phyloP scores from a whole-genome alignment of 2,329 filamentous ascomycete species.

The Niveomyces coronatus region DNA sequence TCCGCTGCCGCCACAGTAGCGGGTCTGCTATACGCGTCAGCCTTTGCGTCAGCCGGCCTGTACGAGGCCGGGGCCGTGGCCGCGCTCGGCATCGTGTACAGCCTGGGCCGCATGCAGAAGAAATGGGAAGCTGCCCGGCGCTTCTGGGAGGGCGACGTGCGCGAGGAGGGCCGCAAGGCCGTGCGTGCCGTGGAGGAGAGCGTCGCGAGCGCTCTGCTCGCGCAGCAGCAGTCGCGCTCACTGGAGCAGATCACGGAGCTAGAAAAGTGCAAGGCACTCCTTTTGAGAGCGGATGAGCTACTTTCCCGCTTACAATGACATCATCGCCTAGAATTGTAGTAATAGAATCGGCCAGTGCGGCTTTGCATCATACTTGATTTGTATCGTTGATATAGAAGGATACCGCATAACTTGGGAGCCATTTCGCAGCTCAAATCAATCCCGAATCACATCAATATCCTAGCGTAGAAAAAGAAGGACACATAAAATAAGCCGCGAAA shows the following conservation, averaged over 20 bases:
- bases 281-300: conserved; percentile 39
- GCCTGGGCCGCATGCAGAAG: conserved; percentile 47
- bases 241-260: conserved; percentile 24
- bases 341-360: no score
- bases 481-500: no score
- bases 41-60: conserved; percentile 37
- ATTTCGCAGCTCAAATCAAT: no score
- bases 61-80: conserved; percentile 55
- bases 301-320: conserved; percentile 36
- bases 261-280: conserved; percentile 31
- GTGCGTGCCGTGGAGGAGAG: conserved; percentile 46
- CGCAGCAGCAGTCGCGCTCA: conserved; percentile 14
- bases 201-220: conserved; percentile 35
- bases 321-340: not conserved
- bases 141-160: conserved; percentile 57
- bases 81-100: conserved; percentile 50
- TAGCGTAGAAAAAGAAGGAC: no score
- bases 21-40: conserved; percentile 46
- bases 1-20: conserved; percentile 47
- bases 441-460: no score
- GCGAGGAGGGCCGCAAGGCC: conserved; percentile 55
- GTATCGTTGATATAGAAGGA: no score
- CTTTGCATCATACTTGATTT: no score
- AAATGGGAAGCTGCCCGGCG: conserved; percentile 50
- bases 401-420: no score